Evolutionary conservation across 768 basidiomycete species (phyloP), one percentile per base, ranked within the genome.

Genomic region (Tricholoma furcatifolium): DNA sequence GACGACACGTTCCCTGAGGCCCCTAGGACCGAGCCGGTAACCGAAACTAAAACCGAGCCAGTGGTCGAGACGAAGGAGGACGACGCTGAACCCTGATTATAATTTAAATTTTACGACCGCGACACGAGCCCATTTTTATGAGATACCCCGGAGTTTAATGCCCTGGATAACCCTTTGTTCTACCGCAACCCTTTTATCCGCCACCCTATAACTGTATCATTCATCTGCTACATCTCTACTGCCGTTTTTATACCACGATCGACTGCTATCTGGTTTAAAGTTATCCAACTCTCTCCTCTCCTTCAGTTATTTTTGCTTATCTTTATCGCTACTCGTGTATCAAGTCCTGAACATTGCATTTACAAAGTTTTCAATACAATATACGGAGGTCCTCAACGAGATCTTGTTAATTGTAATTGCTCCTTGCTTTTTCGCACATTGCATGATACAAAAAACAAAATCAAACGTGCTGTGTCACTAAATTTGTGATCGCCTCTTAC

Each of bases 101-200:
- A 21, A 51, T 36, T 39, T 60, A 50, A 55, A 40, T 31, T 14
- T 24, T 21, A 52, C 17, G 30, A 42, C 44, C 31, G 24, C 38
- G 51, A 51, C 47, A 44, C 54, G 42, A 53, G 24, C 40, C 24
- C 41, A 53, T 53, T 20, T 23, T 42, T 42, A 51, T 40, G 48
- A 36, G 54, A 61, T 61, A 55, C 52, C 57, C 52, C 32, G 48
- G 49, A 57, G 39, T 46, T 44, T 41, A 52, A 52, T 34, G 24
- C 36, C 23, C 42, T 15, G 31, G 32, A 32, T 38, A 36, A 51
- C 42, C 51, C 48, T 47, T 51, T 57, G 46, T 50, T 47, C 54
- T 12, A 47, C 32, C 44, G 47, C 41, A 48, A 41, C 46, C 18
- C 23, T 15, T n/a, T 20, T 41, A 11, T 24, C 42, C 14, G 39